Evolutionary conservation across 768 basidiomycete species (phyloP), one percentile per base, ranked within the genome.

Genomic region (Tulasnella sp.): DNA sequence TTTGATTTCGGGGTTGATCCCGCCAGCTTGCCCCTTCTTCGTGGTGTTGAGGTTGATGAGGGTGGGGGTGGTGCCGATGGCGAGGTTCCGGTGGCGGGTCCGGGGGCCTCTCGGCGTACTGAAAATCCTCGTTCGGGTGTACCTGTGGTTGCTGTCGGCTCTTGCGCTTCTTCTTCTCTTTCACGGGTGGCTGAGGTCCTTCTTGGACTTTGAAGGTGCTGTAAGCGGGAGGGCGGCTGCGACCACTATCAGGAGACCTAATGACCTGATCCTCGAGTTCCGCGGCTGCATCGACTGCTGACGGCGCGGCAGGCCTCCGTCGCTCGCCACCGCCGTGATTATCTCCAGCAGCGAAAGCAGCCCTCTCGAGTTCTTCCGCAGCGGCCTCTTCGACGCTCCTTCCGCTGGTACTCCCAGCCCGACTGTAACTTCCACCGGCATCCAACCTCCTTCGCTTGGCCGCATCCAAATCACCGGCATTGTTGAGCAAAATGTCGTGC

Each of bases 91-190:
- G 56, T 76, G 44, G 75, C 46, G 75, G 75, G 36, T 58, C 75
- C 36, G 75, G 56, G n/a, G 44, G 75, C 46, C 75, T 76, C 44
- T 76, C 75, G 56, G 75, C 75, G 46, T 38, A 76, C 36, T 76
- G 75, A 76, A 76, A 76, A 76, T 76, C 75, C 75, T 58, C 75
- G 88, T 89, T 56, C 86, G 88, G 80, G 88, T 82, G 84, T 88
- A 82, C 84, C 88, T 84, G 76, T 86, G 89, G 83, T 24, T 89
- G 85, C 81, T 90, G 90, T 12, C 86, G 83, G 82, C 90, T 93
- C 86, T 79, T 62, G 58, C 76, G 39, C 68, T 80, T 48, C 52
- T 75, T 44, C 52, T 40, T 74, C 72, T 74, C 72, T 24, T 74
- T 46, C 21, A 24, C 72, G 5, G 39, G 39, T n/a, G 39, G 72